These are phyloP conservation scores for Leccinum incarnatum DNA, from an alignment of 768 basidiomycete species.

Conservation along the genomic window DNA sequence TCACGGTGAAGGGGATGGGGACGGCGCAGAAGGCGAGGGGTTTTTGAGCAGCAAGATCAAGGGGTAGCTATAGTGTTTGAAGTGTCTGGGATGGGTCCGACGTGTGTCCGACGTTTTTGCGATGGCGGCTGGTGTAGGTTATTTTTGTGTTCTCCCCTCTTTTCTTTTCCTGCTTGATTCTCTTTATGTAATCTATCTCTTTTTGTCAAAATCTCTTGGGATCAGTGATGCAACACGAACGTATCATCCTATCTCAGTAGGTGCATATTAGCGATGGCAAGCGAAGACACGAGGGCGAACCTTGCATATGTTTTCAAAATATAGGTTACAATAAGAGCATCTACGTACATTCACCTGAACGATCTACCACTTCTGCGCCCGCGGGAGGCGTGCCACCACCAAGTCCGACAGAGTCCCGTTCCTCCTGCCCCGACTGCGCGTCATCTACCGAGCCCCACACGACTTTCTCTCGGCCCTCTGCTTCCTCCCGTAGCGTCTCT, in stretches of 20 bases:
- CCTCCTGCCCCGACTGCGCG: neutral
- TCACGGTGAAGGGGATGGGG: constrained; percentile 14
- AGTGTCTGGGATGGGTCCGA: neutral
- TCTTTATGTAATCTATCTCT: neutral
- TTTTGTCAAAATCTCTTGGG: neutral
- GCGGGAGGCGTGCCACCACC: neutral
- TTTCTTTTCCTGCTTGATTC: too few relatives aligned
- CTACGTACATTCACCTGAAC: neutral
- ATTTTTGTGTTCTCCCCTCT: neutral
- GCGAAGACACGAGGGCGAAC: too few relatives aligned
- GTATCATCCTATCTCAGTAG: neutral
- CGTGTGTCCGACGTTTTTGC: neutral
- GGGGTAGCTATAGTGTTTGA: constrained; percentile 4
- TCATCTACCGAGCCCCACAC: constrained; percentile 34
- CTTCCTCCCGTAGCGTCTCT: constrained; percentile 38
- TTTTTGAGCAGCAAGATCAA: constrained; percentile 27
- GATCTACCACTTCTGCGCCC: neutral
- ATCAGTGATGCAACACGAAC: neutral
- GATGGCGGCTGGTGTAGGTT: neutral
- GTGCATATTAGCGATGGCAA: neutral
- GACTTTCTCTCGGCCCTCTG: constrained; percentile 46
- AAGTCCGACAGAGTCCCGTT: neutral
- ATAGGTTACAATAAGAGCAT: neutral
- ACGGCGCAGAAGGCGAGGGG: constrained; percentile 32
- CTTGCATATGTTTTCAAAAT: too few relatives aligned